These are phyloP conservation scores for rapeseed (Brassica napus) DNA, from an alignment of 345 rosid genomes.

Conservation along the genomic window DNA sequence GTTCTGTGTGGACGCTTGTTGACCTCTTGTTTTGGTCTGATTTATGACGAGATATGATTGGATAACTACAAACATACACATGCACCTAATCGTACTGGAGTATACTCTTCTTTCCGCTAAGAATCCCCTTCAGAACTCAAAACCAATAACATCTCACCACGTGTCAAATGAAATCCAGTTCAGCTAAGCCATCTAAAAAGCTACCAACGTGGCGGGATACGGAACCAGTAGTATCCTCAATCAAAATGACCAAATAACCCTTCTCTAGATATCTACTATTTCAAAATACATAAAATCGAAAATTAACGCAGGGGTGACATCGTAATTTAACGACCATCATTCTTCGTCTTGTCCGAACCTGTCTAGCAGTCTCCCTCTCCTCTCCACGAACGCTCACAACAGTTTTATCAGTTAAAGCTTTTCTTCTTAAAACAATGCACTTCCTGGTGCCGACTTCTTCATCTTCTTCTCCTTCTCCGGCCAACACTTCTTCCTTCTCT, in stretches of 20 bases:
- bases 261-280: neutral
- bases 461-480: constrained; percentile 53
- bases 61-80: constrained; percentile 17
- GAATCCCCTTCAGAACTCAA: constrained; percentile 5
- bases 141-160: constrained; percentile 43
- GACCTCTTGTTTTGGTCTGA: neutral
- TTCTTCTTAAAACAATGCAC: constrained; percentile 43
- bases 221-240: constrained; percentile 29
- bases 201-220: constrained; percentile 55
- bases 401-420: constrained; percentile 53
- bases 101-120: constrained; percentile 6
- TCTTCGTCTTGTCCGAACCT: constrained; percentile 35
- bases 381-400: constrained; percentile 45
- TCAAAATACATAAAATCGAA: neutral
- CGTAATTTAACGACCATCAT: constrained; percentile 16
- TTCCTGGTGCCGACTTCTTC: constrained; percentile 49
- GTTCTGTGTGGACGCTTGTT: neutral
- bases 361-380: constrained; percentile 40
- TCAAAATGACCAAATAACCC: constrained; percentile 44
- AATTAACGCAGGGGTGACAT: neutral
- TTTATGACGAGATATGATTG: neutral
- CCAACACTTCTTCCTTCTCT: constrained; percentile 50
- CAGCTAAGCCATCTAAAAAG: constrained; percentile 39
- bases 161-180: constrained; percentile 39
- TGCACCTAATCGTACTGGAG: constrained; percentile 22